Percentiles rank a stretch among this genome's conserved stretches.
Conservation (phyloP, 1,139 yeast species). For the Kluyveromyces sp. region DNA sequence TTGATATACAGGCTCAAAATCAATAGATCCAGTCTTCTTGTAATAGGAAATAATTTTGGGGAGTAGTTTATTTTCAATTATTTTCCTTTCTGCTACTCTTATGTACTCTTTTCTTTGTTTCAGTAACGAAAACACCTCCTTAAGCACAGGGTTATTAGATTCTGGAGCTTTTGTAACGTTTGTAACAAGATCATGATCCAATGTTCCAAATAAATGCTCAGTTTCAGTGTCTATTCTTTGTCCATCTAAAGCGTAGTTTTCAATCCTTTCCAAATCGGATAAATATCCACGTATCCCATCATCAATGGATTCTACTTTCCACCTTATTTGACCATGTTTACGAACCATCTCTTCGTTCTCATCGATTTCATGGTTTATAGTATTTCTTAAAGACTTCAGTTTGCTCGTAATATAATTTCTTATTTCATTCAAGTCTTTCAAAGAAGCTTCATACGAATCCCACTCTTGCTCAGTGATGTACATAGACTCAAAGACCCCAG, state of each 20-base stretch:
- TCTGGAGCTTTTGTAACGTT: constrained; percentile 20
- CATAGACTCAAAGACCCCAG: neutral
- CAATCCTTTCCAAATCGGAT: constrained; percentile 38
- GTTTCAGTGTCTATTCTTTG: constrained; percentile 47
- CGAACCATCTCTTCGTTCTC: constrained; percentile 49
- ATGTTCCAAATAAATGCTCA: constrained; percentile 20
- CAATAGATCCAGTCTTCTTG: constrained; percentile 26
- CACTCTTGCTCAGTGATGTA: constrained; percentile 12
- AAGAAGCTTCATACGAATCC: constrained; percentile 9
- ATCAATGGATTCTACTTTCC: constrained; percentile 41
- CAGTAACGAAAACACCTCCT: constrained; percentile 20
- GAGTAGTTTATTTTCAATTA: constrained; percentile 42
- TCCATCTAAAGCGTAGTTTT: constrained; percentile 51
- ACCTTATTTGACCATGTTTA: constrained; percentile 41
- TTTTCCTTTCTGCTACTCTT: constrained; percentile 38
- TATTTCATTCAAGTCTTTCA: constrained; percentile 13
- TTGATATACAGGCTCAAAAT: constrained; percentile 34
- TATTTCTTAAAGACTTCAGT: constrained; percentile 39
- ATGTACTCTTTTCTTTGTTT: constrained; percentile 32
- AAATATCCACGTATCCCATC: constrained; percentile 35
- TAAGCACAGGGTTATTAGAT: constrained; percentile 19
- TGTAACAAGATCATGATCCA: constrained; percentile 27
- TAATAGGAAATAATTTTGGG: constrained; percentile 45
- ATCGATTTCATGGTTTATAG: constrained; percentile 43
- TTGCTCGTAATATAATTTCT: constrained; percentile 8